These are phyloP conservation scores for Adansonia madagascariensis DNA, from an alignment of 441 rosid genomes.

Conservation along the genomic window DNA sequence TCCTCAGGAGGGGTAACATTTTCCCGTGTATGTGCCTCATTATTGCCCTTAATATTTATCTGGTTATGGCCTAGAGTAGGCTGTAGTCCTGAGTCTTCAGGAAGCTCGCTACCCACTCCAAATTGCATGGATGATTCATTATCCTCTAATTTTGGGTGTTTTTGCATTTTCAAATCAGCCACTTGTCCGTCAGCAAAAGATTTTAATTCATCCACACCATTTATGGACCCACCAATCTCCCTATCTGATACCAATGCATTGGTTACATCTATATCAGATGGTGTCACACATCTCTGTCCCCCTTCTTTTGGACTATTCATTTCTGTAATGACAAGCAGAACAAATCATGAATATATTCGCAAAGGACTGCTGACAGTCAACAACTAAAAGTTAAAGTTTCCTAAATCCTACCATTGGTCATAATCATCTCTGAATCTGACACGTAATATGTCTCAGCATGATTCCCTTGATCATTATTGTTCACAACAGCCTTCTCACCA, in stretches of 20 bases:
- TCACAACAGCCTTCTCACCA: slow-evolving; percentile 13
- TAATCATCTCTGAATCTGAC: slow-evolving; percentile 4
- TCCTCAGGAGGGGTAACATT: slow-evolving; percentile 41
- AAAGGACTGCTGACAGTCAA: background rate
- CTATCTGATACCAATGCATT: slow-evolving; percentile 21
- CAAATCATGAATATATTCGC: slow-evolving; percentile 1
- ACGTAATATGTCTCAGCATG: slow-evolving; percentile 9
- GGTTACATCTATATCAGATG: slow-evolving; percentile 24
- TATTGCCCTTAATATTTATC: slow-evolving; percentile 10
- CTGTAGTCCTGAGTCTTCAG: slow-evolving; percentile 45
- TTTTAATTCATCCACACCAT: slow-evolving; percentile 20
- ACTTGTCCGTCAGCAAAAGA: slow-evolving; percentile 38
- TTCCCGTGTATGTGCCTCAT: slow-evolving; percentile 7
- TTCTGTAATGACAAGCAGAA: slow-evolving; percentile 20
- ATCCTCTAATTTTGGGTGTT: slow-evolving; percentile 30
- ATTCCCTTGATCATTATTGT: background rate
- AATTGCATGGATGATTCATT: slow-evolving; percentile 34
- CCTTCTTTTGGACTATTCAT: slow-evolving; percentile 19
- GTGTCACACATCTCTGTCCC: slow-evolving; percentile 1
- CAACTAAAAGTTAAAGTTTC: slow-evolving; percentile 7
- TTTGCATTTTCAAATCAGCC: slow-evolving; percentile 30
- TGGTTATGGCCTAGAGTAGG: slow-evolving; percentile 15
- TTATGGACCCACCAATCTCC: slow-evolving; percentile 24
- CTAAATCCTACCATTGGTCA: slow-evolving; percentile 25
- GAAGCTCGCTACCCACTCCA: slow-evolving; percentile 34